These are phyloP conservation scores for Candida namnaoensis DNA, from an alignment of 805 yeast genomes.

Conservation along the genomic window DNA sequence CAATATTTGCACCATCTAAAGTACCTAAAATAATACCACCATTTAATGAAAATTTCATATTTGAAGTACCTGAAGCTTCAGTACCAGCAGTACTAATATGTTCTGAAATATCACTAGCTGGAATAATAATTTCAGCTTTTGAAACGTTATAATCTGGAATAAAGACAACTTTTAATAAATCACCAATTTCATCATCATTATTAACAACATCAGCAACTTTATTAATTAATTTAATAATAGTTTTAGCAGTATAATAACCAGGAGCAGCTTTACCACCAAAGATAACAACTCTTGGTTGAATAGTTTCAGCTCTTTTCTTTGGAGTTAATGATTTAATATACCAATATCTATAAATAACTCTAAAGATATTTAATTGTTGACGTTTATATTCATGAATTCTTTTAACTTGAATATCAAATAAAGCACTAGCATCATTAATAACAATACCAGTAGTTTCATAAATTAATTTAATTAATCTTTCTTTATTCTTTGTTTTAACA, in stretches of 20 bases:
- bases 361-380: conserved; percentile 88
- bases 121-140: conserved; percentile 84
- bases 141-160: conserved; percentile 91
- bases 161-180: conserved; percentile 76
- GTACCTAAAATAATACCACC: conserved; percentile 95
- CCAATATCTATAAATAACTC: conserved; percentile 77
- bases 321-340: conserved; percentile 60
- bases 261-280: conserved; percentile 97
- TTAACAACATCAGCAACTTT: conserved; percentile 76
- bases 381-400: conserved; percentile 95
- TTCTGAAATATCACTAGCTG: conserved; percentile 86
- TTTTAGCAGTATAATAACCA: conserved; percentile 94
- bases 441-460: conserved; percentile 47
- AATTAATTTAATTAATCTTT: conserved; percentile 55
- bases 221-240: conserved; percentile 79
- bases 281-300: conserved; percentile 67
- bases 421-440: conserved; percentile 58
- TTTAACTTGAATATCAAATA: conserved; percentile 90
- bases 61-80: conserved; percentile 93
- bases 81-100: conserved; percentile 97
- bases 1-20: conserved; percentile 95
- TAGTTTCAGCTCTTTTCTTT: conserved; percentile 49
- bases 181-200: conserved; percentile 64
- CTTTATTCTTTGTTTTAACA: conserved; percentile 65
- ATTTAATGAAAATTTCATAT: conserved; percentile 90